Evolutionary conservation across 371 early-diverging fungal genomes (phyloP).

Genomic region (Mortierella sp.): DNA sequence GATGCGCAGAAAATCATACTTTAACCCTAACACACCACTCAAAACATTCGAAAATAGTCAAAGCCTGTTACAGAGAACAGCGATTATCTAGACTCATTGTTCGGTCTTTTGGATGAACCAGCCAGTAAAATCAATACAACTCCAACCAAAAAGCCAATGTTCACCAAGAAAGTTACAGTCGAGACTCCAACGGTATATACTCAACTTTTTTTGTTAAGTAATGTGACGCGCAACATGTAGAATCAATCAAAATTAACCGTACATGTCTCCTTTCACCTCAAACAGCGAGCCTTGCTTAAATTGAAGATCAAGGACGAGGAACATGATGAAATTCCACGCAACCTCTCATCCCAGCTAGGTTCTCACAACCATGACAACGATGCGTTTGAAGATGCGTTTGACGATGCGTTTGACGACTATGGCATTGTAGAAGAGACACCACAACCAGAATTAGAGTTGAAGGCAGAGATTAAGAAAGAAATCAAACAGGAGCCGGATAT

Average conservation of each 20-base stretch:
- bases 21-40: not conserved
- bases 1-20: not conserved
- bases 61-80: constrained; percentile 15
- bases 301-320: constrained; percentile 28
- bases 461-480: constrained; percentile 6
- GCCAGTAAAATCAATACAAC: constrained; percentile 10
- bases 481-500: constrained; percentile 17
- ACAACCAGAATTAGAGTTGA: constrained; percentile 15
- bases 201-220: too few species aligned
- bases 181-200: constrained; percentile 41
- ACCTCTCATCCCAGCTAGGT: constrained; percentile 13
- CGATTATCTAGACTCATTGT: constrained; percentile 20
- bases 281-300: not conserved
- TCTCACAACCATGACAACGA: constrained; percentile 10
- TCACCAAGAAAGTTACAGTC: constrained; percentile 11
- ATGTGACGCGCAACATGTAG: too few species aligned
- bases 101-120: constrained; percentile 16
- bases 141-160: constrained; percentile 24
- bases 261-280: too few species aligned
- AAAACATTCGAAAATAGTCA: constrained; percentile 5
- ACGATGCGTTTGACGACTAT: constrained; percentile 34
- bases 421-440: constrained; percentile 36
- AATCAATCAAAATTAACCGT: not conserved
- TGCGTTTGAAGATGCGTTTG: constrained; percentile 21
- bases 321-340: constrained; percentile 22